Evolutionary conservation across 2,329 filamentous ascomycete genomes (phyloP).

Genomic region (Pestalotiopsis sp.): DNA sequence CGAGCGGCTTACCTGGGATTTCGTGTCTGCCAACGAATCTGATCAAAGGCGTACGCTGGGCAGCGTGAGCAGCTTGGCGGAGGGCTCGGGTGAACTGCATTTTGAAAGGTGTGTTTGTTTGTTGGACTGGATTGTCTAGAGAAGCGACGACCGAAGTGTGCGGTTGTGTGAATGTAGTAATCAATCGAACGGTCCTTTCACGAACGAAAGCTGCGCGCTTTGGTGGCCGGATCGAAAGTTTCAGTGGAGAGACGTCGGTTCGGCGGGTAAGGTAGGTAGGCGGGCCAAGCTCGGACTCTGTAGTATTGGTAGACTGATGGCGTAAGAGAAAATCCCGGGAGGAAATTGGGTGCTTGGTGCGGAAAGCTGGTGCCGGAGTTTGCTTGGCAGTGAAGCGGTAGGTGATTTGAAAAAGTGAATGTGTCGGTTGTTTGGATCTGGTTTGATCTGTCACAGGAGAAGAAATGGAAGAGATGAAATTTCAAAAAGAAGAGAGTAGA

Average conservation of each 20-base stretch:
- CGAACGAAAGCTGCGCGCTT: not conserved
- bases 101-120: constrained; percentile 19
- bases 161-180: constrained; percentile 3
- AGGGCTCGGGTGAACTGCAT: constrained; percentile 62
- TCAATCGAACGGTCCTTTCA: not conserved
- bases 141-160: not conserved
- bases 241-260: not conserved
- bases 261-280: not conserved
- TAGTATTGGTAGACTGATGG: not conserved
- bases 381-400: not conserved
- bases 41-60: constrained; percentile 64
- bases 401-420: not conserved
- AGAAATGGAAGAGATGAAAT: not conserved
- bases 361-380: not conserved
- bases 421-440: not conserved
- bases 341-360: not conserved
- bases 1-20: constrained; percentile 59
- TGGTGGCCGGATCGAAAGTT: not conserved
- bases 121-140: constrained; percentile 15
- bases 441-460: not conserved
- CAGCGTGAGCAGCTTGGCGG: constrained; percentile 61
- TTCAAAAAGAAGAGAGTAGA: not conserved
- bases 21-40: constrained; percentile 60
- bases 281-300: not conserved
- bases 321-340: not conserved